Conservation (phyloP, 1,139 yeast species). For the Taphrina betulina region DNA sequence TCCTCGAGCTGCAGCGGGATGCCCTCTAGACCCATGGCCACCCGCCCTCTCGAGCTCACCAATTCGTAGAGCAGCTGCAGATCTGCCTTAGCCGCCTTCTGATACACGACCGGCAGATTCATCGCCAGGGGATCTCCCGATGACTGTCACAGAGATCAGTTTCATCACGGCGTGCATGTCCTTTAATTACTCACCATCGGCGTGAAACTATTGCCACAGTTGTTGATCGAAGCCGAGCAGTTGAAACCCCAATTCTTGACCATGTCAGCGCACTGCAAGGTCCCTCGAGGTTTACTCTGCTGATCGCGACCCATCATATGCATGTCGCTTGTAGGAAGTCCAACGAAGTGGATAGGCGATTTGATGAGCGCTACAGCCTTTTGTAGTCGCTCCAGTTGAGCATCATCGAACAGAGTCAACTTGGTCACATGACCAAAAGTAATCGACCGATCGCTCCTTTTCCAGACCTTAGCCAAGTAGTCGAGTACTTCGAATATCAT, state of each 20-base stretch:
- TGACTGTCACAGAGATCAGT: no score
- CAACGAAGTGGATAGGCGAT: neutral
- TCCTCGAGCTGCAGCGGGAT: neutral
- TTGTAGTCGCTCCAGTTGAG: neutral
- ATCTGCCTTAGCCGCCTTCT: neutral
- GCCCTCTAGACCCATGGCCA: neutral
- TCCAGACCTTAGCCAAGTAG: neutral
- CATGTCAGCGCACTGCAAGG: neutral
- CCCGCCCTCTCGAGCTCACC: neutral
- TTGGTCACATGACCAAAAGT: conserved; percentile 6
- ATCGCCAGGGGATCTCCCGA: conserved; percentile 4
- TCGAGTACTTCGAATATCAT: neutral
- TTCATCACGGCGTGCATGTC: neutral
- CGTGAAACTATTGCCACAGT: neutral
- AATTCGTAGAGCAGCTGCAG: neutral
- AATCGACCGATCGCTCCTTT: neutral
- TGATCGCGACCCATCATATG: conserved; percentile 5
- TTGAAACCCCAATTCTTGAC: neutral
- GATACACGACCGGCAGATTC: conserved; percentile 1
- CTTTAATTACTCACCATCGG: neutral
- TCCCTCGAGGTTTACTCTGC: conserved; percentile 1
- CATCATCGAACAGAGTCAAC: neutral
- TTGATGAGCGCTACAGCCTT: neutral
- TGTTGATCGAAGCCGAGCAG: conserved; percentile 5
- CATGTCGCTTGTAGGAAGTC: conserved; percentile 2